phyloP scores from a whole-genome alignment of 2,329 filamentous ascomycete genomes.

The Colletotrichum theobromicola region DNA sequence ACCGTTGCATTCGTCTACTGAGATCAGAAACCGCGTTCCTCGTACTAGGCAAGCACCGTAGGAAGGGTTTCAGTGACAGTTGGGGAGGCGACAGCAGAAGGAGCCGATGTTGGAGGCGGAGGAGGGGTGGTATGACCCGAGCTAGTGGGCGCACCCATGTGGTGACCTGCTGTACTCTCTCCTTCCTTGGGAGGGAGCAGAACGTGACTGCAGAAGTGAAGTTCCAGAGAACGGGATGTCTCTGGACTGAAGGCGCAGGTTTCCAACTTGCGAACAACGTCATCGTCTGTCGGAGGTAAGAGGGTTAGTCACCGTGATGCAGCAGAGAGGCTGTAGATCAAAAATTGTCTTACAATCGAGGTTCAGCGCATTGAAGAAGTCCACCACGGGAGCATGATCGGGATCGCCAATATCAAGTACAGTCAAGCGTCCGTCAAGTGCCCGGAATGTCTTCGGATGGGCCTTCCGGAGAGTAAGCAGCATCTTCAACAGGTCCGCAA shows the following conservation, averaged over 20 bases:
- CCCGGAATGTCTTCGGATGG: conserved; percentile 56
- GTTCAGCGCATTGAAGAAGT: conserved; percentile 62
- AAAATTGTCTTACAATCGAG: conserved; percentile 56
- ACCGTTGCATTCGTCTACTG: not conserved
- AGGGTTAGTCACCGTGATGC: not conserved
- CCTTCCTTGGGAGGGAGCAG: conserved; percentile 39
- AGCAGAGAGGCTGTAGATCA: not conserved
- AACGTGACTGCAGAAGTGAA: conserved; percentile 55
- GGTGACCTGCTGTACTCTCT: not conserved
- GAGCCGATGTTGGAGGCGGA: not conserved
- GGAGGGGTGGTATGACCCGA: conserved; percentile 17
- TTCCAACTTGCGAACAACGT: conserved; percentile 33
- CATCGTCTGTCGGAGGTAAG: conserved; percentile 12
- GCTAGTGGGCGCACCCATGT: conserved; percentile 9
- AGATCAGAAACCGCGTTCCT: not conserved
- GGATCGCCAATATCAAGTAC: conserved; percentile 52
- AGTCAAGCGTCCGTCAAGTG: conserved; percentile 52
- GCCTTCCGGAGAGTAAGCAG: conserved; percentile 65
- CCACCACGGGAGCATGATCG: conserved; percentile 34
- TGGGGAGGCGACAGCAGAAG: not conserved
- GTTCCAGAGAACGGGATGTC: conserved; percentile 54
- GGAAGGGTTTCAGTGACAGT: not conserved
- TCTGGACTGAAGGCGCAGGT: conserved; percentile 22
- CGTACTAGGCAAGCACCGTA: not conserved
- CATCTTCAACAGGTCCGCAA: conserved; percentile 66